These are phyloP conservation scores for Kodamaea restingae DNA, from an alignment of 805 yeast species.

Conservation along the genomic window DNA sequence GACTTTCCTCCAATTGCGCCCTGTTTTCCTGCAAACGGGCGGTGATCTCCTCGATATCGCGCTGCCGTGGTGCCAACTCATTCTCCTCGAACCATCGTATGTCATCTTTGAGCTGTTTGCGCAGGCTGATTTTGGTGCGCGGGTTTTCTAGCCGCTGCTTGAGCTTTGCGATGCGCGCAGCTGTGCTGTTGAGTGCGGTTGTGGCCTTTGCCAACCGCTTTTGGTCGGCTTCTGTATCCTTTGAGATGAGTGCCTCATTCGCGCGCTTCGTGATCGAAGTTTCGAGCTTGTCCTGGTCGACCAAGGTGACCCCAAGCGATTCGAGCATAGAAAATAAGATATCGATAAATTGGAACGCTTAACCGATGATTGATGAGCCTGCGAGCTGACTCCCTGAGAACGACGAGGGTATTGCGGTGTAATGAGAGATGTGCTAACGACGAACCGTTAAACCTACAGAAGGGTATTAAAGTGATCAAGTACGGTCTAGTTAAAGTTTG, in stretches of 20 bases:
- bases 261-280: slow-evolving; percentile 67
- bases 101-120: slow-evolving; percentile 51
- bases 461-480: too few relatives aligned
- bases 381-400: too few relatives aligned
- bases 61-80: slow-evolving; percentile 50
- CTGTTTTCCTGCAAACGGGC: slow-evolving; percentile 31
- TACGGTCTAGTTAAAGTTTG: too few relatives aligned
- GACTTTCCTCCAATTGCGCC: slow-evolving; percentile 34
- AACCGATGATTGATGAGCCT: too few relatives aligned
- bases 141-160: slow-evolving; percentile 48
- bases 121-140: slow-evolving; percentile 60
- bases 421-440: too few relatives aligned
- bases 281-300: slow-evolving; percentile 82
- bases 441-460: too few relatives aligned
- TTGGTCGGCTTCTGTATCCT: slow-evolving; percentile 69
- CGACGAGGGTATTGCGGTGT: too few relatives aligned
- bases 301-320: slow-evolving; percentile 40
- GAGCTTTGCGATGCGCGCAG: slow-evolving; percentile 43
- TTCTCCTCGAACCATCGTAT: slow-evolving; percentile 45
- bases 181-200: slow-evolving; percentile 42
- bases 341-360: not conserved
- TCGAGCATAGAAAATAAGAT: slow-evolving; percentile 1
- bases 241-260: slow-evolving; percentile 51
- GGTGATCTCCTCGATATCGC: slow-evolving; percentile 57
- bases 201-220: slow-evolving; percentile 69